These are phyloP conservation scores for Croton laevigatus DNA, from an alignment of 441 rosid genomes.

Conservation along the genomic window DNA sequence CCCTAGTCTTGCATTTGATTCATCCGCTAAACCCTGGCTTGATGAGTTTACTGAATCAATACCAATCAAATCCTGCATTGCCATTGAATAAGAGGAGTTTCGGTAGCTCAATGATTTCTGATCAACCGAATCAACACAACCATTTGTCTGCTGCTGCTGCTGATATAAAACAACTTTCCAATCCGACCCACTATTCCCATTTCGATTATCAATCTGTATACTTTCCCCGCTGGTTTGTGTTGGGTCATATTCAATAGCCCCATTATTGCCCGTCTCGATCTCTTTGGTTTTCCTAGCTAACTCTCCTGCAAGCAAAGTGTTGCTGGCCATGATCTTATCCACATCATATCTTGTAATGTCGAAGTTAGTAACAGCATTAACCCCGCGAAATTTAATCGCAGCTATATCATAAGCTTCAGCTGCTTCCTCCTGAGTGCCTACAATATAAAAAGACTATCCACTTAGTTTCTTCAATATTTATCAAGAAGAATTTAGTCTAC, in stretches of 20 bases:
- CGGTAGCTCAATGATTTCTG: slow-evolving; percentile 33
- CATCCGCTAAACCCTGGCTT: slow-evolving; percentile 36
- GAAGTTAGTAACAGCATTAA: slow-evolving; percentile 90
- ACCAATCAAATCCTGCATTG: slow-evolving; percentile 45
- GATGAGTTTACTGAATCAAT: slow-evolving; percentile 34
- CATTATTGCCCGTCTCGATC: slow-evolving; percentile 20
- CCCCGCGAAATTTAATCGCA: slow-evolving; percentile 90
- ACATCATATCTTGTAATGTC: slow-evolving; percentile 68
- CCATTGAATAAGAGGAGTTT: slow-evolving; percentile 32
- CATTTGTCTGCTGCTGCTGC: slow-evolving; percentile 22
- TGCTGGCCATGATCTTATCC: slow-evolving; percentile 65
- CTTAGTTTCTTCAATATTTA: too few relatives aligned
- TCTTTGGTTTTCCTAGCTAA: slow-evolving; percentile 55
- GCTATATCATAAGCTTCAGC: slow-evolving; percentile 96
- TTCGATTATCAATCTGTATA: slow-evolving; percentile 25
- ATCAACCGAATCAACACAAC: slow-evolving; percentile 32
- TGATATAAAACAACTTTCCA: slow-evolving; percentile 48
- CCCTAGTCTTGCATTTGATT: slow-evolving; percentile 31
- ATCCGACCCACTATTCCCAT: slow-evolving; percentile 23
- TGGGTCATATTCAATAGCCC: slow-evolving; percentile 22
- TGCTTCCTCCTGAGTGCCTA: slow-evolving; percentile 97
- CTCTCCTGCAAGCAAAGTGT: slow-evolving; percentile 58
- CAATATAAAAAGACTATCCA: neutral
- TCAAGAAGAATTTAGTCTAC: too few relatives aligned
- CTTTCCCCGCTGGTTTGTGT: slow-evolving; percentile 22